These are phyloP conservation scores for Amoebophrya sp. DNA, from an alignment of 169 alveolate species.

Conservation along the genomic window DNA sequence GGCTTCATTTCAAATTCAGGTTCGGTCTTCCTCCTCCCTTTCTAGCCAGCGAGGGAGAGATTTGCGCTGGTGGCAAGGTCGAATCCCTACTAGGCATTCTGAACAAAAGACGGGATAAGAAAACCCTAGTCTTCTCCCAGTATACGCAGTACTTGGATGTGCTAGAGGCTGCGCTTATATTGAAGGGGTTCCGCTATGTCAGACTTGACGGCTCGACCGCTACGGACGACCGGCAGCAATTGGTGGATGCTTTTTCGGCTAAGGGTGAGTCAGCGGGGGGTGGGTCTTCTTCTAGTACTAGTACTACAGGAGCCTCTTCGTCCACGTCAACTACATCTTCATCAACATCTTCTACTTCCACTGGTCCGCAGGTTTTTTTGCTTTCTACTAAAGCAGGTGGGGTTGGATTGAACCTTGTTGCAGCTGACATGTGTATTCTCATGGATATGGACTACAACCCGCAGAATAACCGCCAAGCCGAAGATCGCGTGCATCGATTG, in stretches of 20 bases:
- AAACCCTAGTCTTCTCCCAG: conserved; percentile 80
- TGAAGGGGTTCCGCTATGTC: conserved; percentile 85
- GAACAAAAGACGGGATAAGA: background rate
- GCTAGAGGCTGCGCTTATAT: conserved; percentile 83
- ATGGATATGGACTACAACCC: conserved; percentile 26
- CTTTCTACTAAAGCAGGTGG: conserved; percentile 97
- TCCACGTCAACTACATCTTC: too few species aligned
- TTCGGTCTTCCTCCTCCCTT: background rate
- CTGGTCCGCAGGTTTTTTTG: conserved; percentile 66
- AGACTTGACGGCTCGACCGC: conserved; percentile 94
- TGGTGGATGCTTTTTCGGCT: conserved; percentile 83
- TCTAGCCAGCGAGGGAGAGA: background rate
- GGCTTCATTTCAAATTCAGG: too few species aligned
- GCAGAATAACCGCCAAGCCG: conserved; percentile 21
- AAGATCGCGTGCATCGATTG: background rate
- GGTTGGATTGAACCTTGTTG: conserved; percentile 89
- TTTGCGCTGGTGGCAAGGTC: background rate
- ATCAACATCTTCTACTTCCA: too few species aligned
- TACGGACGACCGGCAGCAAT: conserved; percentile 84
- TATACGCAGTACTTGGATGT: conserved; percentile 91
- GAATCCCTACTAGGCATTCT: background rate
- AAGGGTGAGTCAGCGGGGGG: conserved; percentile 58
- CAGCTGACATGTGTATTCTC: conserved; percentile 83
- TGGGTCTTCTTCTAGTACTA: too few species aligned
- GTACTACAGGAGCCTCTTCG: too few species aligned